These are phyloP conservation scores for Triticum monococcum DNA, from an alignment of 176 grass and related monocot genomes.

Conservation along the genomic window DNA sequence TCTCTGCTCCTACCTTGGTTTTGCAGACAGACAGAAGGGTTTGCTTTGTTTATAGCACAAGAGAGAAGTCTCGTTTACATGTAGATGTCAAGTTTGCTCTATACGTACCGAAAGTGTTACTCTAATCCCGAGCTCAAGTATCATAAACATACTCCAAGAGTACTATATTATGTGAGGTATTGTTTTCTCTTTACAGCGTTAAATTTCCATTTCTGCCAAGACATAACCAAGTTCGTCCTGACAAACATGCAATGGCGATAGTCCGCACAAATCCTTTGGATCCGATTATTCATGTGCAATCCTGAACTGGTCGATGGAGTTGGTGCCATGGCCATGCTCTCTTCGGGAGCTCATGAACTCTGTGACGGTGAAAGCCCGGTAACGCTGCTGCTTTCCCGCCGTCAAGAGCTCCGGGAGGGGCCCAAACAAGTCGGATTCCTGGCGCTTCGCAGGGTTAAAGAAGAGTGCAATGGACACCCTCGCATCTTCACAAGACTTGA, in stretches of 20 bases:
- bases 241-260: no score
- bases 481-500: slow-evolving; percentile 31
- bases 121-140: no score
- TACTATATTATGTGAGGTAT: no score
- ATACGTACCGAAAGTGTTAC: neutral
- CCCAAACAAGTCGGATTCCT: slow-evolving; percentile 8
- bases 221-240: neutral
- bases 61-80: slow-evolving; percentile 1
- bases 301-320: neutral
- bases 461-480: slow-evolving; percentile 48
- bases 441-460: slow-evolving; percentile 29
- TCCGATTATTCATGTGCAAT: neutral
- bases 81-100: slow-evolving; percentile 9
- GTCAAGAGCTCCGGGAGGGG: slow-evolving; percentile 42
- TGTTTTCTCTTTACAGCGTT: neutral
- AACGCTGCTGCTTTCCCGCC: slow-evolving; percentile 6
- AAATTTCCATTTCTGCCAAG: neutral
- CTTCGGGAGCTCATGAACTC: slow-evolving; percentile 38
- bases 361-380: slow-evolving; percentile 25
- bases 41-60: slow-evolving; percentile 13
- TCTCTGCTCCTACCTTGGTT: neutral
- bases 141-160: no score
- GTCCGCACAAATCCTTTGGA: neutral
- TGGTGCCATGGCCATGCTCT: neutral
- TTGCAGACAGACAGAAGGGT: neutral